These are phyloP conservation scores for Lippia alba DNA, from an alignment of 305 asterid genomes.

Conservation along the genomic window DNA sequence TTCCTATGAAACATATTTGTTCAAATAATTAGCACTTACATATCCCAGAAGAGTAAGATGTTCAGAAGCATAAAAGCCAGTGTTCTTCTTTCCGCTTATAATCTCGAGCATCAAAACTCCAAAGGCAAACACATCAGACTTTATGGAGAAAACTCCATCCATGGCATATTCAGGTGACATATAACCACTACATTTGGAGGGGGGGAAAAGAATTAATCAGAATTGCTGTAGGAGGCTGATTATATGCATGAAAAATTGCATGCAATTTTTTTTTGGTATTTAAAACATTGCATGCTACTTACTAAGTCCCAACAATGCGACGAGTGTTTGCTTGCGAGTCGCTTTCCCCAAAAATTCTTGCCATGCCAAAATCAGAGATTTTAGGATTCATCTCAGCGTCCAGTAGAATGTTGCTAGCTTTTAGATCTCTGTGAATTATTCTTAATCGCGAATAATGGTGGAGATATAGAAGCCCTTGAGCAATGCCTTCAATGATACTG, in stretches of 20 bases:
- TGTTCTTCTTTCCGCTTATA: constrained; percentile 1
- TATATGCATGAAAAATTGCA: no score
- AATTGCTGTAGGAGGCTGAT: no score
- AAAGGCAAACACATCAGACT: constrained; percentile 19
- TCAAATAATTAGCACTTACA: neutral
- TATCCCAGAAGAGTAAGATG: constrained; percentile 9
- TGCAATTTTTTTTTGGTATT: no score
- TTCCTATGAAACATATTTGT: neutral
- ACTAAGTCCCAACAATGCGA: neutral
- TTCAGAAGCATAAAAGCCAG: neutral
- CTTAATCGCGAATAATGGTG: constrained; percentile 1
- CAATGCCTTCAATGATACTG: neutral
- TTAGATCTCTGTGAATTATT: constrained; percentile 1
- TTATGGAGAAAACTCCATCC: neutral
- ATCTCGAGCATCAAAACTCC: constrained; percentile 23
- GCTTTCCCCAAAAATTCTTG: neutral
- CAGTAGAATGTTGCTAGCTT: neutral
- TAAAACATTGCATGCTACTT: neutral
- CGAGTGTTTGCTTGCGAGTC: neutral
- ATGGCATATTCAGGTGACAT: constrained; percentile 7
- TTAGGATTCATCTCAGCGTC: neutral
- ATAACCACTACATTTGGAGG: neutral
- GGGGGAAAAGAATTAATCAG: no score
- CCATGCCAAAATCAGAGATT: constrained; percentile 7
- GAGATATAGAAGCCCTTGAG: constrained; percentile 5